Conservation (phyloP, 2,329 filamentous ascomycete genomes). For the Periconia sp. region DNA sequence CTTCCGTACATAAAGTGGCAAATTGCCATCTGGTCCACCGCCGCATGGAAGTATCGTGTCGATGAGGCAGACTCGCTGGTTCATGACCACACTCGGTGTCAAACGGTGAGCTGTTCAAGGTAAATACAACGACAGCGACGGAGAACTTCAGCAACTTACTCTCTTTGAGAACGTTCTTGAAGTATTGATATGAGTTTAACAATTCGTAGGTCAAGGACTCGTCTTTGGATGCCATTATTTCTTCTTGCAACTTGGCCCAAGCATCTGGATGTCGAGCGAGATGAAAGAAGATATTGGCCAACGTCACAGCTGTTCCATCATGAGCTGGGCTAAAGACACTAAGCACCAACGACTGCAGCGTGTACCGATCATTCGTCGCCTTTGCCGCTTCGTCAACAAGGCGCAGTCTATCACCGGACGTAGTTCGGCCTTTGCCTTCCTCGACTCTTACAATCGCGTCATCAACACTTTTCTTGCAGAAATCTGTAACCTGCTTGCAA, state of each 20-base stretch:
- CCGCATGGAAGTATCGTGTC: slow-evolving; percentile 31
- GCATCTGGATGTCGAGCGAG: slow-evolving; percentile 22
- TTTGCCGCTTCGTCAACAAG: slow-evolving; percentile 26
- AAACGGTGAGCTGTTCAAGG: too few relatives aligned
- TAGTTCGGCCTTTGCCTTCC: slow-evolving; percentile 9
- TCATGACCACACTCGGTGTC: not conserved
- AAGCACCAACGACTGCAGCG: slow-evolving; percentile 20
- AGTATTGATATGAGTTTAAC: slow-evolving; percentile 22
- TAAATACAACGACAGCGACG: too few relatives aligned
- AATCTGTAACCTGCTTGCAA: slow-evolving; percentile 10
- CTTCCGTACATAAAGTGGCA: slow-evolving; percentile 27
- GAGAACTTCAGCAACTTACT: too few relatives aligned
- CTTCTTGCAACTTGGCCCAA: slow-evolving; percentile 22
- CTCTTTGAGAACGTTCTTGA: slow-evolving; percentile 18
- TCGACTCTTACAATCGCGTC: slow-evolving; percentile 10
- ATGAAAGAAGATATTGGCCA: slow-evolving; percentile 28
- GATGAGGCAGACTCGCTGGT: slow-evolving; percentile 4
- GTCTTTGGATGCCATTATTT: slow-evolving; percentile 15
- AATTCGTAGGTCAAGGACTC: slow-evolving; percentile 23
- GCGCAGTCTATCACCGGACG: slow-evolving; percentile 11
- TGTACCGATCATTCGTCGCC: slow-evolving; percentile 17
- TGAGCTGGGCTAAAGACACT: slow-evolving; percentile 28
- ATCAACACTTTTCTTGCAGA: slow-evolving; percentile 8
- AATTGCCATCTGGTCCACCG: slow-evolving; percentile 24
- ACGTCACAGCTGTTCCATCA: slow-evolving; percentile 21